Evolutionary conservation across 2,329 filamentous ascomycete species (phyloP), one percentile per base, ranked within the genome.

Genomic region (Thermoascus crustaceus): DNA sequence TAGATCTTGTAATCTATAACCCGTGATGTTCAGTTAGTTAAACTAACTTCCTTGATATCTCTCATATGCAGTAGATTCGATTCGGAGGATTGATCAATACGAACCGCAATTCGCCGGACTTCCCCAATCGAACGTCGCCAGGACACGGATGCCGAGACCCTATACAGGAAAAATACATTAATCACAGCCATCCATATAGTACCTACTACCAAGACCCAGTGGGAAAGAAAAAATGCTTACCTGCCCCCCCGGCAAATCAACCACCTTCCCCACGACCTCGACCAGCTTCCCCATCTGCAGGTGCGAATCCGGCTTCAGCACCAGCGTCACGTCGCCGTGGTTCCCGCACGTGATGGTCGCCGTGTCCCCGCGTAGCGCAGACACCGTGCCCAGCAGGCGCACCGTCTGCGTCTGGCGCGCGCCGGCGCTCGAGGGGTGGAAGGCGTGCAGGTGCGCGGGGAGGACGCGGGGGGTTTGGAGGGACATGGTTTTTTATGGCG

Each of bases 371-470:
- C 80, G 80, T 16, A 96, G 71, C 52, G 91, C 80, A 3, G 76
- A 75, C 30, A 96, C 87, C 52, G 82, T 87, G 52, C 91, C 91
- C 4, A 94, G 72, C 37, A 96, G 71, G 50, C 87, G 87, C 43
- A 96, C 84, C 43, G 83, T 84, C 46, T 76, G 67, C 54, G 74
- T 63, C 32, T 66, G 61, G 38, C 50, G 49, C 19, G 49, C 43
- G 38, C 44, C 48, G 17, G 51, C 38, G 38, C 48, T 51, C 30
- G 59, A 74, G 47, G 72, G 71, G 46, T 79, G 71, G 66, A 88
- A 94, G 53, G 72, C 72, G 56, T 86, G 77, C 39, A 96, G 81
- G 63, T 89, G 83, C 25, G 73, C 67, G 35, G 83, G 82, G 31
- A 84, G 85, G 58, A 95, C 78, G 60, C 91, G 87, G 19, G 91